phyloP scores from a whole-genome alignment of 305 asterid species.

The Rubia tinctorum region DNA sequence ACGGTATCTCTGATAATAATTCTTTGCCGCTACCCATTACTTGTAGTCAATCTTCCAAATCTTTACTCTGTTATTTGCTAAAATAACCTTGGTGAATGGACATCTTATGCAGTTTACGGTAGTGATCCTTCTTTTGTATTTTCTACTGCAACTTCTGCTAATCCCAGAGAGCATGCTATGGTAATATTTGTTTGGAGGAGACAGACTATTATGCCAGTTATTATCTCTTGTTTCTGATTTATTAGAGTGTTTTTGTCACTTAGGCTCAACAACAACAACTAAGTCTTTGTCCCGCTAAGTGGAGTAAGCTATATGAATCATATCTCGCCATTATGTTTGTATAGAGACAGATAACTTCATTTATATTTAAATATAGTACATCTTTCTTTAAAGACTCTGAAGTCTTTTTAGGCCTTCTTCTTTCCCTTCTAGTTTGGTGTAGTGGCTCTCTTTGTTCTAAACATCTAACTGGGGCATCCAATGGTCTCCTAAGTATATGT shows the following conservation, averaged over 20 bases:
- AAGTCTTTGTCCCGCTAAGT: background rate
- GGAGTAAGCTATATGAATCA: background rate
- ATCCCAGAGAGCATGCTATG: conserved; percentile 91
- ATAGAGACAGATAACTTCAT: background rate
- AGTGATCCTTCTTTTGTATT: conserved; percentile 88
- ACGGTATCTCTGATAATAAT: conserved; percentile 42
- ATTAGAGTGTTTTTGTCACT: background rate
- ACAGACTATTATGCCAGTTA: background rate
- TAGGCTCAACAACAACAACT: background rate
- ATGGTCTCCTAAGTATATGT: background rate
- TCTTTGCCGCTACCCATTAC: background rate
- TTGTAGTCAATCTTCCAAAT: conserved; percentile 19
- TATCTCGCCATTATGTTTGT: background rate
- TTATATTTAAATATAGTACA: background rate
- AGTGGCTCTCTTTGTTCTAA: background rate
- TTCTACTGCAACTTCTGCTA: conserved; percentile 95
- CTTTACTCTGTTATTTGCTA: conserved; percentile 11
- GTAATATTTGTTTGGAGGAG: conserved; percentile 32
- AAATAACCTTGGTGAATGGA: conserved; percentile 25
- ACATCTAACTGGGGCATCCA: background rate
- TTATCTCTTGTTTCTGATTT: conserved; percentile 1
- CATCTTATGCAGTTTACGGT: conserved; percentile 74
- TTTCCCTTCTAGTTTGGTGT: background rate
- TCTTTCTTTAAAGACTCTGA: background rate
- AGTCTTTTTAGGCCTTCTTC: background rate